phyloP scores from a whole-genome alignment of 2,329 filamentous ascomycete genomes.

The Ophiostoma tasmaniense region DNA sequence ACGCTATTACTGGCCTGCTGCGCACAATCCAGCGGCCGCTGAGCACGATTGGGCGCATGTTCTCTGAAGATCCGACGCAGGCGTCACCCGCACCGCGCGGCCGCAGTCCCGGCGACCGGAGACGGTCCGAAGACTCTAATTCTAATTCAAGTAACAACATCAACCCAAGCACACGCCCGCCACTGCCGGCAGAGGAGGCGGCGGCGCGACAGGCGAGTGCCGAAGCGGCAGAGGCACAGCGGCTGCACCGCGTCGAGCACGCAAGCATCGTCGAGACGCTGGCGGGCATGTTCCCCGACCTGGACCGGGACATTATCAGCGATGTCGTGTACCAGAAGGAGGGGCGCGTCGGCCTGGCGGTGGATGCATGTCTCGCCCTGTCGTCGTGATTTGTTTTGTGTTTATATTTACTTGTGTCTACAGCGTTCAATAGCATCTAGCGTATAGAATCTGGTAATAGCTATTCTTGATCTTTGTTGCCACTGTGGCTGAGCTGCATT shows the following conservation, averaged over 20 bases:
- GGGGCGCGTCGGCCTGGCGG: conserved; percentile 77
- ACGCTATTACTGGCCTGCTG: conserved; percentile 75
- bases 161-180: conserved; percentile 26
- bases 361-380: conserved; percentile 74
- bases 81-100: conserved; percentile 27
- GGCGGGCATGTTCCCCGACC: conserved; percentile 90
- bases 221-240: conserved; percentile 77
- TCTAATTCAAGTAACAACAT: conserved; percentile 23
- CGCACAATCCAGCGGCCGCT: conserved; percentile 86
- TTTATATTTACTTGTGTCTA: background rate
- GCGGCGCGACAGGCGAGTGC: conserved; percentile 85
- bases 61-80: conserved; percentile 56
- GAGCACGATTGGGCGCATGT: conserved; percentile 87
- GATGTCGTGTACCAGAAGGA: conserved; percentile 96
- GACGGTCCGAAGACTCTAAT: background rate
- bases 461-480: background rate
- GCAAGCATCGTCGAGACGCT: conserved; percentile 87
- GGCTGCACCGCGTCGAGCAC: conserved; percentile 77
- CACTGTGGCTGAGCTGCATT: background rate
- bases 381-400: conserved; percentile 26
- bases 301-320: conserved; percentile 89
- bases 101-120: conserved; percentile 4
- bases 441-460: background rate
- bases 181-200: conserved; percentile 70
- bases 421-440: background rate